phyloP scores from a whole-genome alignment of 495 filamentous ascomycete genomes.

The Penicillium salamii region DNA sequence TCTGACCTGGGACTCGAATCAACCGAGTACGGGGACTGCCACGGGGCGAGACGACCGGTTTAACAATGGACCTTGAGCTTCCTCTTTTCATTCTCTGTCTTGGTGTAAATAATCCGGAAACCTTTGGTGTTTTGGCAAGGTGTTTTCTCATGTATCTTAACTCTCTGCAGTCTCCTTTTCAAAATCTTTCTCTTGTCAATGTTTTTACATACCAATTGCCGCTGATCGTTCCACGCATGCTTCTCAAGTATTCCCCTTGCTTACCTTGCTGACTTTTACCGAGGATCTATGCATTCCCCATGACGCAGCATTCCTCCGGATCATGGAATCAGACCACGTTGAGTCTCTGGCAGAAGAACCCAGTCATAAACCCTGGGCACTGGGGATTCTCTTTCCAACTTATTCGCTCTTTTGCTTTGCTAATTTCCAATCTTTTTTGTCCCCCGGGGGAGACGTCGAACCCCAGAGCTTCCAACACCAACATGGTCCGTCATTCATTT shows the following conservation, averaged over 20 bases:
- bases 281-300: slow-evolving; percentile 20
- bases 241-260: slow-evolving; percentile 10
- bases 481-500: slow-evolving; percentile 26
- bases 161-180: too few relatives aligned
- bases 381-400: neutral
- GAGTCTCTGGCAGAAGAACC: neutral
- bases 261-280: too few relatives aligned
- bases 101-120: slow-evolving; percentile 22
- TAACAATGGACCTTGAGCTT: slow-evolving; percentile 19
- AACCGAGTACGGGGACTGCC: slow-evolving; percentile 57
- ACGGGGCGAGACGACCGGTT: slow-evolving; percentile 47
- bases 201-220: slow-evolving; percentile 9
- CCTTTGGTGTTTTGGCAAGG: slow-evolving; percentile 23
- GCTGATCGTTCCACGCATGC: slow-evolving; percentile 1
- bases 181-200: neutral
- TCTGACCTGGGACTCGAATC: slow-evolving; percentile 93
- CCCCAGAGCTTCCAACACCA: slow-evolving; percentile 14
- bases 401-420: neutral
- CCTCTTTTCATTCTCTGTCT: slow-evolving; percentile 6
- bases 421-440: too few relatives aligned
- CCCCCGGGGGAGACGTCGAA: slow-evolving; percentile 9
- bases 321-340: slow-evolving; percentile 13
- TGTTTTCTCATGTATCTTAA: slow-evolving; percentile 9
- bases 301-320: slow-evolving; percentile 25
- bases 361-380: slow-evolving; percentile 10